These are phyloP conservation scores for Encephalitozoon romaleae DNA, from an alignment of 371 early-diverging fungal genomes.

Conservation along the genomic window DNA sequence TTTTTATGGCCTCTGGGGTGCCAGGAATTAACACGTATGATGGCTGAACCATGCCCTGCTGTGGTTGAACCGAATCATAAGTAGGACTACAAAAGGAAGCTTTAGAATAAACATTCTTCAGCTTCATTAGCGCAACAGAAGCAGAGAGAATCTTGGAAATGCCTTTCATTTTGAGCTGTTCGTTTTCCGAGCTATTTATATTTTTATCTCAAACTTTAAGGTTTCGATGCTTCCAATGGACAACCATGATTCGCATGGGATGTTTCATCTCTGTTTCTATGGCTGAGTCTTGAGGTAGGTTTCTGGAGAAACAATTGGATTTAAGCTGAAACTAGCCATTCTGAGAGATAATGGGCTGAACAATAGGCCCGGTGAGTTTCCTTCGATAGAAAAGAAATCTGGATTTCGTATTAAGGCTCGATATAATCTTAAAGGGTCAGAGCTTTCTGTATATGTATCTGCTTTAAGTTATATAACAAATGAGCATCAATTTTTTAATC, in stretches of 20 bases:
- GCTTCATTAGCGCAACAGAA: neutral
- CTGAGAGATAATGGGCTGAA: neutral
- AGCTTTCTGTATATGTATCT: neutral
- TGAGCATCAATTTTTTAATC: constrained; percentile 11
- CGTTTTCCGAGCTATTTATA: constrained; percentile 1
- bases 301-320: neutral
- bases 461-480: neutral
- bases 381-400: too few relatives aligned
- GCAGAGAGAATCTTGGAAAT: constrained; percentile 1
- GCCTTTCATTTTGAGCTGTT: neutral
- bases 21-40: neutral
- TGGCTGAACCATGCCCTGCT: neutral
- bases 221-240: constrained; percentile 7
- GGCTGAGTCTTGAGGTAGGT: neutral
- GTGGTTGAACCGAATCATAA: neutral
- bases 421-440: neutral
- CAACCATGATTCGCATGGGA: neutral
- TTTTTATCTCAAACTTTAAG: neutral
- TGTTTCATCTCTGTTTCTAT: neutral
- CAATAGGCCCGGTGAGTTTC: too few relatives aligned
- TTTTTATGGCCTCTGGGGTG: neutral
- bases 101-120: neutral
- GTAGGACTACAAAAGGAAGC: neutral
- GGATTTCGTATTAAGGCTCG: too few relatives aligned
- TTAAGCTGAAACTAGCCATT: neutral